Evolutionary conservation across 1,284 basidiomycete species (phyloP), one percentile per base, ranked within the genome.

Genomic region (Cutaneotrichosporon sp.): DNA sequence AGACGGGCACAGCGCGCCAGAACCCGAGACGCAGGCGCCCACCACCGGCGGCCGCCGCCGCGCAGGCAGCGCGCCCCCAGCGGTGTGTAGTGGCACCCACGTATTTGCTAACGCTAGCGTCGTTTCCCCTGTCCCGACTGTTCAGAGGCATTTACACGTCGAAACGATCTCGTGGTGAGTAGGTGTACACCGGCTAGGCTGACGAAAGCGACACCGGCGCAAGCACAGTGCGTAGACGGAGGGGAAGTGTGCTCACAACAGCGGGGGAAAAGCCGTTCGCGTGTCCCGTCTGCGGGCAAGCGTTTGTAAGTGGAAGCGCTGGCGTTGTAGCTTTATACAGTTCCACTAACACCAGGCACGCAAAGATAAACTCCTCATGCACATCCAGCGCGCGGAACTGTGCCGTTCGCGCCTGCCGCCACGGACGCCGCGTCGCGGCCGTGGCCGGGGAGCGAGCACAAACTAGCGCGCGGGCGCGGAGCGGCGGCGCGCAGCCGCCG

Each of bases 331-430:
- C n/a, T n/a, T n/a, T n/a, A 7, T 40, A n/a, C 26, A 10, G 12
- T 2, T 3, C 4, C 17, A 8, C 55, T 57, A 13, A 58, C 51
- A 22, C 43, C 59, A 60, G 59, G 59, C 59, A 5, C 59, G 59
- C 48, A 60, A 60, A 36, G 59, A 60, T 51, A 60, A 60, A 38
- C 55, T 60, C 8, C 52, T 60, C 33, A 54, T 57, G 55, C 59
- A 60, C 53, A 42, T 54, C 35, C 59, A 60, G 45, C 59, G 59
- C 10, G 38, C 52, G 20, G 55, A 56, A 42, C 37, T 44, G 23
- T 60, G 59, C 48, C 55, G 52, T n/a, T 44, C 46, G 9, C 58
- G 52, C 7, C 43, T 50, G 7, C 53, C 57, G 4, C 47, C 57
- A 12, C 57, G 57, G n/a, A 49, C 33, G 8, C 49, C 52, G 4